Conservation (phyloP, 306 rosid species). For the Inga laurina region DNA sequence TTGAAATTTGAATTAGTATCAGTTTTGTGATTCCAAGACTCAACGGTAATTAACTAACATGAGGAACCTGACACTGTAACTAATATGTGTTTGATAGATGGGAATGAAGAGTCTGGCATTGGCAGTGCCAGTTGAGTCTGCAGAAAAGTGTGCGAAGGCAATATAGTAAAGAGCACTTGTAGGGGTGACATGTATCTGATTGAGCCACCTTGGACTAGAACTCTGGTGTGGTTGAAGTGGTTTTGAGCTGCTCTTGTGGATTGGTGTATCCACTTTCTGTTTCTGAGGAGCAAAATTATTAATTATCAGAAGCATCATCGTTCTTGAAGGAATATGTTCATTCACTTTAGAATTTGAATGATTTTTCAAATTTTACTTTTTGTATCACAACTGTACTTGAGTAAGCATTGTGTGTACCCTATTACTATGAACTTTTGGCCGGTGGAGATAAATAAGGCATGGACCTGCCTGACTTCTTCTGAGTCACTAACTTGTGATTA, state of each 20-base stretch:
- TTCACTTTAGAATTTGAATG: background rate
- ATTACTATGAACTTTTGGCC: too few relatives aligned
- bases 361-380: background rate
- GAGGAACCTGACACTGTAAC: background rate
- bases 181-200: slow-evolving; percentile 26
- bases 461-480: too few relatives aligned
- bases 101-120: background rate
- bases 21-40: background rate
- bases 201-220: slow-evolving; percentile 19
- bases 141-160: slow-evolving; percentile 17
- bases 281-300: background rate
- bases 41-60: background rate
- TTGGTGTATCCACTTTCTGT: background rate
- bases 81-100: background rate
- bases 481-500: too few relatives aligned
- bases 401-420: too few relatives aligned
- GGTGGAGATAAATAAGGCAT: too few relatives aligned
- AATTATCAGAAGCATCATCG: background rate
- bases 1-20: background rate
- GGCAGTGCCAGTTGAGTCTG: slow-evolving; percentile 4
- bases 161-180: slow-evolving; percentile 21
- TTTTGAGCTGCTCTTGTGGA: slow-evolving; percentile 8
- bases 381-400: background rate
- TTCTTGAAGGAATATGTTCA: background rate
- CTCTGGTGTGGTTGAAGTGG: background rate